phyloP scores from a whole-genome alignment of 75 land plant genomes.

The Pseudotsuga menziesii region DNA sequence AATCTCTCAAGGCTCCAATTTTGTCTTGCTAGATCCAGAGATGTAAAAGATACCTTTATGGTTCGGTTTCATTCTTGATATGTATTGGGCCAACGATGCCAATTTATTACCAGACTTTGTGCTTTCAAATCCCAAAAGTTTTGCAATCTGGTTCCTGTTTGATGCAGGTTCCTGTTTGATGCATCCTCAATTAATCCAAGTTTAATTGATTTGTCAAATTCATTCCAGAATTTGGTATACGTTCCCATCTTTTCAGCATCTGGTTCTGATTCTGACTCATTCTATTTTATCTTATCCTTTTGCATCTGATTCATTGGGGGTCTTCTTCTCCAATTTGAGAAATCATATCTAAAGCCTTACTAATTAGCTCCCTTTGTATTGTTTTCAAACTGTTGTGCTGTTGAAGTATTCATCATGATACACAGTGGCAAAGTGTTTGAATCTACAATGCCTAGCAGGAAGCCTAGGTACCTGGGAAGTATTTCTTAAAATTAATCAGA shows the following conservation, averaged over 20 bases:
- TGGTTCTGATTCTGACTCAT: slow-evolving; percentile 33
- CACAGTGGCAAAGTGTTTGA: slow-evolving; percentile 92
- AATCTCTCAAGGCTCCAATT: no score
- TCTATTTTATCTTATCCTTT: slow-evolving; percentile 55
- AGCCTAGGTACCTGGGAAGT: slow-evolving; percentile 88
- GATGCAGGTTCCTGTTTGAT: slow-evolving; percentile 84
- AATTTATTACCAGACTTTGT: slow-evolving; percentile 86
- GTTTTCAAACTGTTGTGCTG: slow-evolving; percentile 90
- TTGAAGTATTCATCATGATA: slow-evolving; percentile 96
- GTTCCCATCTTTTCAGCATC: slow-evolving; percentile 78
- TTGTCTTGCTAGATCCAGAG: slow-evolving; percentile 79
- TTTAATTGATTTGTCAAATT: slow-evolving; percentile 94
- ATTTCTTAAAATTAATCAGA: slow-evolving; percentile 96
- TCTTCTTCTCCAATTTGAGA: slow-evolving; percentile 82
- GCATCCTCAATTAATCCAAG: slow-evolving; percentile 99
- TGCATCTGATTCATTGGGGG: slow-evolving; percentile 74
- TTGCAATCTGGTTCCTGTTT: slow-evolving; percentile 86
- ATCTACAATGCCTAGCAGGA: slow-evolving; percentile 94
- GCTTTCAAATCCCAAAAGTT: slow-evolving; percentile 88
- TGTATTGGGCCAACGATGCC: slow-evolving; percentile 82
- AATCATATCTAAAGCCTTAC: slow-evolving; percentile 97
- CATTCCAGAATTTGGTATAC: slow-evolving; percentile 92
- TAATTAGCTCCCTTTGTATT: slow-evolving; percentile 86
- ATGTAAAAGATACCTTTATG: slow-evolving; percentile 94
- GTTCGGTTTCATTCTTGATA: slow-evolving; percentile 84